phyloP scores from a whole-genome alignment of 192 early-diverging fungal genomes.

The Bifiguratus adelaidae region DNA sequence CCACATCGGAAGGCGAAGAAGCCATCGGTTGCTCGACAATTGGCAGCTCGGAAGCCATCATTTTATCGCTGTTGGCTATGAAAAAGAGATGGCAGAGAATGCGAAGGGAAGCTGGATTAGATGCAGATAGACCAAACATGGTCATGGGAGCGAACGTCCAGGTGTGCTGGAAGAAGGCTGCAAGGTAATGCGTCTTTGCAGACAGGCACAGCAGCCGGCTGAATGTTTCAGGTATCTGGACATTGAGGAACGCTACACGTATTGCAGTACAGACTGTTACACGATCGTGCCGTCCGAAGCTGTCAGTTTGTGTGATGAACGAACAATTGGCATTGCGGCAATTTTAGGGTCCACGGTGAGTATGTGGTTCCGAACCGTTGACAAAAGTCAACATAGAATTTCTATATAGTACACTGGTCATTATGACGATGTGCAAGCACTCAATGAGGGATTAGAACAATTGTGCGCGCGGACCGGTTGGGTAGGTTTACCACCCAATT shows the following conservation, averaged over 20 bases:
- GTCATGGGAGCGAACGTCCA: conserved; percentile 72
- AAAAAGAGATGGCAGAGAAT: conserved; percentile 63
- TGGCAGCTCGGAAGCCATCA: conserved; percentile 73
- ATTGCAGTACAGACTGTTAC: conserved; percentile 21
- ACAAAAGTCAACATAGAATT: no score
- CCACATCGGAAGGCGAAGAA: conserved; percentile 4
- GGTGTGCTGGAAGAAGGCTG: conserved; percentile 28
- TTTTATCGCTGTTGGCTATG: conserved; percentile 66
- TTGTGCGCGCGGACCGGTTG: neutral
- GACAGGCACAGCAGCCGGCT: neutral
- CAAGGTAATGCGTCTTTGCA: no score
- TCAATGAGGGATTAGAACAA: conserved; percentile 41
- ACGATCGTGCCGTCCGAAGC: conserved; percentile 54
- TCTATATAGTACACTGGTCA: conserved; percentile 59
- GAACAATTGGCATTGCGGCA: conserved; percentile 70
- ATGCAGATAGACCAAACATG: conserved; percentile 62
- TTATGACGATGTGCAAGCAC: conserved; percentile 61
- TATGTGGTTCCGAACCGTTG: neutral
- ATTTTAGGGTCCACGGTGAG: conserved; percentile 58
- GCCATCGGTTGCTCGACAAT: conserved; percentile 58
- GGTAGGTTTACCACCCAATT: neutral
- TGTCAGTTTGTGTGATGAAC: conserved; percentile 61
- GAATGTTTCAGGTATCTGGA: conserved; percentile 13
- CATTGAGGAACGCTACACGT: conserved; percentile 19
- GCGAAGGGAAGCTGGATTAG: conserved; percentile 48